Base-by-base conservation (phyloP, 495 filamentous ascomycete species). In the Neurospora sp. region DNA sequence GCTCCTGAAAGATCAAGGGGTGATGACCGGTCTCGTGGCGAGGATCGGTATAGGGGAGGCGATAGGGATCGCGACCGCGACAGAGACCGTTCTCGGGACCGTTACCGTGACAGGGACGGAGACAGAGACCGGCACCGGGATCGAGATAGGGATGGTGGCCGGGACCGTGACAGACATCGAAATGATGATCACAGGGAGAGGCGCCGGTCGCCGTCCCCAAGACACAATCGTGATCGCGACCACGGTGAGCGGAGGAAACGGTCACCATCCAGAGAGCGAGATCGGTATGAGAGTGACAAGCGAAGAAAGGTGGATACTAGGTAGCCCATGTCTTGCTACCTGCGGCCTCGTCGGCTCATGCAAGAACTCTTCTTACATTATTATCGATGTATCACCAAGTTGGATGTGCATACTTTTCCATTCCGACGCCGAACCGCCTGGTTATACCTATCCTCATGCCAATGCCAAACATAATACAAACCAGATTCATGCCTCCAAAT, bases 261-360 rank as follows among this genome's bases (percentile, higher is more conserved):
- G 69, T 91, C 89, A 71, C 88, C 86, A 11, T 92, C 91, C 31
- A 86, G 86, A 9, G 88, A 90, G 74, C 79, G 83, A 34, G 88
- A 90, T 77, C 85, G 87, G 34, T 82, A 88, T 75, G 85, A 83
- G 45, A 81, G 82, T 40, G 91, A 93, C 72, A 93, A 93, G 79
- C 87, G 92, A 74, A 87, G 90, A 70, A 89, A 86, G 74, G 84
- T 91, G 77, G 88, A 90, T 37, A 73, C 76, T 39, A 77, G 81
- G 79, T 79, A 77, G 71, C 24, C 34, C 5, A 13, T 69, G 54
- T 69, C 34, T 39, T 19, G 38, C 36, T 48, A 38, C 36, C 39
- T 69, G 54, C 70, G 74, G 34, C 36, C 13, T 21, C 28, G 4
- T 37, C 7, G 21, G 39, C 11, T 72, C 34, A 74, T 72, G 71